Conservation (phyloP, 495 filamentous ascomycete genomes). For the Penicillium ucsense region DNA sequence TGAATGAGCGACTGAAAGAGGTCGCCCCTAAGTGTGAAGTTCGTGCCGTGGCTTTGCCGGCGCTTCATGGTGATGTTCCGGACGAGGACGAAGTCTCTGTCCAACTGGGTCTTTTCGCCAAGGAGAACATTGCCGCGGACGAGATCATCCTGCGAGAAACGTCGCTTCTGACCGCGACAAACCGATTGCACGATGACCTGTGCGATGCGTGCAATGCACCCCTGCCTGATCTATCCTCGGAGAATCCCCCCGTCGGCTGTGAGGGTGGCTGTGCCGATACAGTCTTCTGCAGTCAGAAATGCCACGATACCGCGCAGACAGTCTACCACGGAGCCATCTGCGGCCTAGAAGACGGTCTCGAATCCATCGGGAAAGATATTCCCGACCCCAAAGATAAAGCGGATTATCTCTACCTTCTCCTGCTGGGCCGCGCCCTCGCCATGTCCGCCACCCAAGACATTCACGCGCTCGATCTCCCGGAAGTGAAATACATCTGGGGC, state of each 20-base stretch:
- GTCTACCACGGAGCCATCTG: constrained; percentile 83
- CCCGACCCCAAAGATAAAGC: constrained; percentile 57
- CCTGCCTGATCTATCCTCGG: constrained; percentile 52
- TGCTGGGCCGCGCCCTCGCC: constrained; percentile 70
- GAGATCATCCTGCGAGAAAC: constrained; percentile 73
- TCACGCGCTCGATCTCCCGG: constrained; percentile 73
- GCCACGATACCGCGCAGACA: constrained; percentile 58
- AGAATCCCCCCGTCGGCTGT: constrained; percentile 46
- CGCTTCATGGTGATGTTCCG: constrained; percentile 42
- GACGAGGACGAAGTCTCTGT: constrained; percentile 31
- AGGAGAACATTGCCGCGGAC: constrained; percentile 63
- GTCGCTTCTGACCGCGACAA: constrained; percentile 74
- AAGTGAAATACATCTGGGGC: constrained; percentile 95
- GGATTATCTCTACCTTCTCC: constrained; percentile 68
- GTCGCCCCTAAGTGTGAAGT: constrained; percentile 65
- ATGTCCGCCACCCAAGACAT: constrained; percentile 73
- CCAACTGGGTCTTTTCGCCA: constrained; percentile 85
- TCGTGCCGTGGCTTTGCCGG: constrained; percentile 59
- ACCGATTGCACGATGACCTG: constrained; percentile 64
- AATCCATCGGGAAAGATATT: constrained; percentile 71
- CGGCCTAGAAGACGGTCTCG: constrained; percentile 61
- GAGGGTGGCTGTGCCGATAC: constrained; percentile 63
- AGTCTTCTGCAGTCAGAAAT: constrained; percentile 74
- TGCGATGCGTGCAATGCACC: constrained; percentile 77
- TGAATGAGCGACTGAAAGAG: constrained; percentile 55